Conservation (phyloP, 208 protist species). For the Wallacemonas sp. region DNA sequence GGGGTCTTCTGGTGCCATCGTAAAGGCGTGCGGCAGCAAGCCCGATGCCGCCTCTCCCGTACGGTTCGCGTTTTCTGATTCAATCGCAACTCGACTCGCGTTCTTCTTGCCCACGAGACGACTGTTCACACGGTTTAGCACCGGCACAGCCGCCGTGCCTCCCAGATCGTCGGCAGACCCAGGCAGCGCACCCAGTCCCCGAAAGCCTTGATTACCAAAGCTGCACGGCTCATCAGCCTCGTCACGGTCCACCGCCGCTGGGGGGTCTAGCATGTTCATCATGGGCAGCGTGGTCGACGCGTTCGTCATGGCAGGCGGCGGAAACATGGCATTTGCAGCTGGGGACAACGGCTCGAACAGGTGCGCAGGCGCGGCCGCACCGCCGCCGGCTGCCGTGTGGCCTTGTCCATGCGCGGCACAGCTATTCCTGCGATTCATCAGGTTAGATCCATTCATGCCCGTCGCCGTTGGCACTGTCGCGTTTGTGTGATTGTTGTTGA, state of each 20-base stretch:
- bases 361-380: too few relatives aligned
- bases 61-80: too few relatives aligned
- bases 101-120: not conserved
- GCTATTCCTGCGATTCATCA: too few relatives aligned
- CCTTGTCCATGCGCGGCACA: too few relatives aligned
- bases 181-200: too few relatives aligned
- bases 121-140: not conserved
- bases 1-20: conserved; percentile 50
- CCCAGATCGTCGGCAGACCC: not conserved
- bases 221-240: not conserved
- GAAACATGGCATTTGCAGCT: conserved; percentile 2
- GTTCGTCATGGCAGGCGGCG: conserved; percentile 6
- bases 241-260: not conserved
- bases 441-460: too few relatives aligned
- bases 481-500: not conserved
- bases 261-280: not conserved
- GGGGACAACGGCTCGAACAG: conserved; percentile 7
- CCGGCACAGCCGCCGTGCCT: not conserved
- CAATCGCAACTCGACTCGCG: too few relatives aligned
- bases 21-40: conserved; percentile 41
- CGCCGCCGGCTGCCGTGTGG: too few relatives aligned
- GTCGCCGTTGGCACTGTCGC: not conserved
- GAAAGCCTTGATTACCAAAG: not conserved
- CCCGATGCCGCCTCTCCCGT: too few relatives aligned
- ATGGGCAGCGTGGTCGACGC: not conserved